These are phyloP conservation scores for Suillus clintonianus DNA, from an alignment of 768 basidiomycete genomes.

Conservation along the genomic window DNA sequence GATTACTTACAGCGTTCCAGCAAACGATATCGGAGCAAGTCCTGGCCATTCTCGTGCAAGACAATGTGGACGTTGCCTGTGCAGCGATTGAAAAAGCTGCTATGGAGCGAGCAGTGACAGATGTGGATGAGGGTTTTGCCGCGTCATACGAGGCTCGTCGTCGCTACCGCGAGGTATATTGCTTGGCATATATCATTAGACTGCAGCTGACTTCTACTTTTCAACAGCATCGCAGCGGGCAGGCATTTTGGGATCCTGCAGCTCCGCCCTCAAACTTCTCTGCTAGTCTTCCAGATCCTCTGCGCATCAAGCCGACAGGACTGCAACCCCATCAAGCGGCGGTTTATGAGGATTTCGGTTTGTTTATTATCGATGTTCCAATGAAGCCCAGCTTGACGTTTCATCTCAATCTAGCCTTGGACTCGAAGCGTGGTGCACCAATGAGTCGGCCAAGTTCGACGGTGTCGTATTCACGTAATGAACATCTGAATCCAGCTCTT, in stretches of 20 bases:
- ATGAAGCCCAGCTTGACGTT: conserved; percentile 9
- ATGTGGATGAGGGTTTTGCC: conserved; percentile 89
- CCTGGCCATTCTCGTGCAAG: conserved; percentile 76
- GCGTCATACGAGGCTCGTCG: conserved; percentile 81
- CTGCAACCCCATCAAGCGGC: conserved; percentile 78
- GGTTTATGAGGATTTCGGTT: conserved; percentile 96
- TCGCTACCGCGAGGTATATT: conserved; percentile 79
- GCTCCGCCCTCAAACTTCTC: conserved; percentile 72
- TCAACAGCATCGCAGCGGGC: conserved; percentile 59
- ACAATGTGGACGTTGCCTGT: conserved; percentile 93
- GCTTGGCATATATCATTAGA: neutral
- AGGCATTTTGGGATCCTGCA: conserved; percentile 88
- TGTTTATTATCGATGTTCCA: conserved; percentile 14
- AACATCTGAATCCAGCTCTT: conserved; percentile 41
- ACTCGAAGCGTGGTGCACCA: conserved; percentile 50
- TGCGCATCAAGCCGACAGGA: conserved; percentile 83
- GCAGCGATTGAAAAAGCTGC: conserved; percentile 95
- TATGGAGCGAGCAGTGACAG: conserved; percentile 91
- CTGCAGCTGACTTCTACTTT: conserved; percentile 8
- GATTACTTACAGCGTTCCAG: conserved; percentile 26
- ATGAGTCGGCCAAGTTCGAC: conserved; percentile 72
- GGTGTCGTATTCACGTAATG: conserved; percentile 59
- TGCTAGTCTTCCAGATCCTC: conserved; percentile 78
- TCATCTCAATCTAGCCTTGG: conserved; percentile 41
- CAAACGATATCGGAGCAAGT: conserved; percentile 83